Conservation (phyloP, 2,329 filamentous ascomycete species). For the Ceratocystis eucalypticola region DNA sequence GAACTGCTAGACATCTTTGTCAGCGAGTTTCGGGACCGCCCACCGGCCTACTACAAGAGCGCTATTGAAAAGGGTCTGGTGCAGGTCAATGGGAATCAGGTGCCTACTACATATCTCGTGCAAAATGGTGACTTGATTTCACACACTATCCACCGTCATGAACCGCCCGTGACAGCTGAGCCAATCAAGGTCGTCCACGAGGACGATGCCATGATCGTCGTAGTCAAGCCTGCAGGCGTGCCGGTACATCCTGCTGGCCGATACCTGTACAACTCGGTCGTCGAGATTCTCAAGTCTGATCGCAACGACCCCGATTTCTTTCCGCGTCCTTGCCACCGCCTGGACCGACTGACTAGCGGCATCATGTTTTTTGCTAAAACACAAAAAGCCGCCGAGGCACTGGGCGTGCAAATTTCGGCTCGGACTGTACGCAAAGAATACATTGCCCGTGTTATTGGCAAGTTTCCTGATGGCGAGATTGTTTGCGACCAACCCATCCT, state of each 20-base stretch:
- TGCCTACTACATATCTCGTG: constrained; percentile 55
- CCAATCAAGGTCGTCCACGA: constrained; percentile 77
- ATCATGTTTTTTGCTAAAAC: constrained; percentile 98
- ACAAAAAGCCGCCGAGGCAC: constrained; percentile 59
- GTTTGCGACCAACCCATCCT: constrained; percentile 90
- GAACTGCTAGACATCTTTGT: constrained; percentile 76
- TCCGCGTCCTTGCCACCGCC: constrained; percentile 68
- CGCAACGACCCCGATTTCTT: constrained; percentile 38
- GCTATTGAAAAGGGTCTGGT: constrained; percentile 73
- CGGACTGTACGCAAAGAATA: constrained; percentile 92
- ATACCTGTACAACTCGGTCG: constrained; percentile 88
- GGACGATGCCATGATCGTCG: constrained; percentile 84
- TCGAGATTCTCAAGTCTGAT: constrained; percentile 84
- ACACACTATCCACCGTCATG: constrained; percentile 88
- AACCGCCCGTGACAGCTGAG: constrained; percentile 76
- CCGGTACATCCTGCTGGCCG: constrained; percentile 90
- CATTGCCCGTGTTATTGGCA: constrained; percentile 74
- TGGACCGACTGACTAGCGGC: constrained; percentile 85
- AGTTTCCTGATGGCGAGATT: constrained; percentile 82
- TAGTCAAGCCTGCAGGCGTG: constrained; percentile 90
- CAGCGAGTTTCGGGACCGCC: constrained; percentile 81
- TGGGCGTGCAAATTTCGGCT: constrained; percentile 62
- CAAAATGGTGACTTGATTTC: constrained; percentile 85
- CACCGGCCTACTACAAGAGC: constrained; percentile 71
- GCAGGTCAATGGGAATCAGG: constrained; percentile 60